These are phyloP conservation scores for Penicillium bialowiezense DNA, from an alignment of 495 filamentous ascomycete species.

Conservation along the genomic window DNA sequence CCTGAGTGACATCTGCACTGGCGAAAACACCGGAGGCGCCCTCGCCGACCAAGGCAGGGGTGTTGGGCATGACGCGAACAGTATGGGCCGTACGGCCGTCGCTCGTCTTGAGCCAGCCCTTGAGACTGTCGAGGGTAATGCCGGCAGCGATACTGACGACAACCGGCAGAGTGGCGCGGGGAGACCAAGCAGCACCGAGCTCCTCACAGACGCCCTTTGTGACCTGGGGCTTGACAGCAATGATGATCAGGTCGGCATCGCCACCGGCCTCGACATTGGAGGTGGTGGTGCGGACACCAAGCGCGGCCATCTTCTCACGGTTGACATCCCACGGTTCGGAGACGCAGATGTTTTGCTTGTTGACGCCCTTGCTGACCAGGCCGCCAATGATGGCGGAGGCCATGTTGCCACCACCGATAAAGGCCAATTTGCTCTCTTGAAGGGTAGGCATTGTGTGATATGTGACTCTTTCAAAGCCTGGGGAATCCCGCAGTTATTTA, in stretches of 20 bases:
- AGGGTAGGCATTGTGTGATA: slow-evolving; percentile 31
- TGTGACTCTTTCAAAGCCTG: slow-evolving; percentile 1
- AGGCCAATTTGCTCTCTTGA: slow-evolving; percentile 39
- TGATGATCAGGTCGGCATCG: slow-evolving; percentile 84
- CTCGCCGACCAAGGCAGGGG: slow-evolving; percentile 38
- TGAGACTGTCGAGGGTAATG: slow-evolving; percentile 36
- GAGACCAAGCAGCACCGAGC: slow-evolving; percentile 76
- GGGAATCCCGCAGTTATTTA: slow-evolving; percentile 7
- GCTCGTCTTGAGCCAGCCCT: slow-evolving; percentile 28
- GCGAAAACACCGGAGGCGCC: slow-evolving; percentile 36
- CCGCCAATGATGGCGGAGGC: slow-evolving; percentile 43
- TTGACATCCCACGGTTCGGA: slow-evolving; percentile 82
- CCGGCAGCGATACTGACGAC: slow-evolving; percentile 42
- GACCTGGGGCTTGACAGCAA: slow-evolving; percentile 70
- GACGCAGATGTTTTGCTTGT: slow-evolving; percentile 51
- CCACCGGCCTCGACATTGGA: slow-evolving; percentile 88
- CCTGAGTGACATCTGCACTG: slow-evolving; percentile 24
- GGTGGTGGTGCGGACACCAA: slow-evolving; percentile 77
- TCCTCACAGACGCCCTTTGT: slow-evolving; percentile 90
- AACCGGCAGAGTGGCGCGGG: slow-evolving; percentile 60
- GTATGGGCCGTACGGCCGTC: slow-evolving; percentile 28
- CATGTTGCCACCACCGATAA: slow-evolving; percentile 47
- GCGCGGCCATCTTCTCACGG: slow-evolving; percentile 83
- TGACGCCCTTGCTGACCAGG: slow-evolving; percentile 31
- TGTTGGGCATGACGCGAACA: slow-evolving; percentile 45